Evolutionary conservation across 441 rosid species (phyloP).

Genomic region (Geranium incanum): DNA sequence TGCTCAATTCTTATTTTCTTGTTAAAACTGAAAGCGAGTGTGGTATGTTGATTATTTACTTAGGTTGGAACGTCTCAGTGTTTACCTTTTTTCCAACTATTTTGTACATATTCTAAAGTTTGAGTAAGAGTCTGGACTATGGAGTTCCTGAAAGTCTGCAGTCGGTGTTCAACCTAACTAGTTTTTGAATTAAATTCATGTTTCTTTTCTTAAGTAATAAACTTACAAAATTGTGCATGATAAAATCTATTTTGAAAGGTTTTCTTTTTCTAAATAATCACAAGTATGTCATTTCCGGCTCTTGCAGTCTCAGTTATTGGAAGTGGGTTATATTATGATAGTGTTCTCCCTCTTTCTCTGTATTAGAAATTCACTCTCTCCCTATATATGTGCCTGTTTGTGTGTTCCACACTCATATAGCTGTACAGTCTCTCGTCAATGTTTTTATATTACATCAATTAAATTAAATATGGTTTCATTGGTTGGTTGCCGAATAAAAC

Average conservation of each 20-base stretch:
- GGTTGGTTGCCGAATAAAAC: background rate
- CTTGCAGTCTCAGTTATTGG: background rate
- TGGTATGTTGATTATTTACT: background rate
- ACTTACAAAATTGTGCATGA: background rate
- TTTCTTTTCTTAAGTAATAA: background rate
- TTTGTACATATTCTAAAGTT: background rate
- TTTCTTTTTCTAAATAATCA: background rate
- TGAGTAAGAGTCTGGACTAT: background rate
- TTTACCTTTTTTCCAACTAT: background rate
- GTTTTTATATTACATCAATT: background rate
- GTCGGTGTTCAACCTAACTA: background rate
- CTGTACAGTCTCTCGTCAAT: background rate
- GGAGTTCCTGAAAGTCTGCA: background rate
- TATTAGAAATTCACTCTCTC: background rate
- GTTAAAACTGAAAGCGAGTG: background rate
- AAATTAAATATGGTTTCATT: background rate
- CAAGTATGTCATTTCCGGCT: background rate
- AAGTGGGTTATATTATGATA: background rate
- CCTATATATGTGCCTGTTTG: background rate
- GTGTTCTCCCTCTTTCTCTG: background rate
- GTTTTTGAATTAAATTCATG: background rate
- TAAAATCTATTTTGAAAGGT: background rate
- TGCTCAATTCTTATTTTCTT: constrained; percentile 2
- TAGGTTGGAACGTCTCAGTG: background rate
- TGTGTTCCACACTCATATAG: background rate